Conservation (phyloP, 257 asterid genomes). For the Catharanthus roseus region DNA sequence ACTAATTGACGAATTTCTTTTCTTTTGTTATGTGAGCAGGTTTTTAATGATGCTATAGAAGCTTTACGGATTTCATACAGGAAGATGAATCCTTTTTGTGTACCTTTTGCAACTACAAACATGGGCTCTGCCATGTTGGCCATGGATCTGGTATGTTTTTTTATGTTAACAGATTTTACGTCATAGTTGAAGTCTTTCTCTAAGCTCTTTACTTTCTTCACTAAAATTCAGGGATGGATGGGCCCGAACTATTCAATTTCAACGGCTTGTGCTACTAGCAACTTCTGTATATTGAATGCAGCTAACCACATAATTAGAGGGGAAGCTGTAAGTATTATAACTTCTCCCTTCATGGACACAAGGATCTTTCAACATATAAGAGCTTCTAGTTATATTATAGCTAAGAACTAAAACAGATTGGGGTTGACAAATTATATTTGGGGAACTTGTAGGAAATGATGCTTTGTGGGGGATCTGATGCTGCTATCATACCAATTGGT, state of each 20-base stretch:
- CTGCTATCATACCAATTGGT: constrained; percentile 92
- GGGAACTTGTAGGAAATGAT: constrained; percentile 72
- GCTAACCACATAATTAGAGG: constrained; percentile 97
- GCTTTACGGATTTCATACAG: constrained; percentile 76
- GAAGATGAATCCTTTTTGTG: constrained; percentile 97
- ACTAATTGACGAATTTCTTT: neutral
- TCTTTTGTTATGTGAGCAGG: constrained; percentile 47
- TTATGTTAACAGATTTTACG: neutral
- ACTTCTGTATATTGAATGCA: constrained; percentile 89
- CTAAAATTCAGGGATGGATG: constrained; percentile 84
- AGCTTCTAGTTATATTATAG: neutral
- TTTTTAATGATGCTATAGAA: constrained; percentile 83
- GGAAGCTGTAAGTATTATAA: constrained; percentile 74
- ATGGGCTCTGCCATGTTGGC: constrained; percentile 99
- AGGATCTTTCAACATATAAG: neutral
- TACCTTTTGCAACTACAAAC: constrained; percentile 94
- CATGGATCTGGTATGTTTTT: constrained; percentile 70
- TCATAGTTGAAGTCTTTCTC: constrained; percentile 2
- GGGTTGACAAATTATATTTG: constrained; percentile 14
- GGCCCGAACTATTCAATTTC: constrained; percentile 98
- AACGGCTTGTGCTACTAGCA: constrained; percentile 96
- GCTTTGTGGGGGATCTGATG: constrained; percentile 99
- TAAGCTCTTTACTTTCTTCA: constrained; percentile 20
- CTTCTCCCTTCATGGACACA: constrained; percentile 11
- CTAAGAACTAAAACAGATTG: neutral